Percentiles rank a stretch among this genome's conserved stretches.
Conservation (phyloP, 2,329 filamentous ascomycete genomes). For the Cladosporium sp. region DNA sequence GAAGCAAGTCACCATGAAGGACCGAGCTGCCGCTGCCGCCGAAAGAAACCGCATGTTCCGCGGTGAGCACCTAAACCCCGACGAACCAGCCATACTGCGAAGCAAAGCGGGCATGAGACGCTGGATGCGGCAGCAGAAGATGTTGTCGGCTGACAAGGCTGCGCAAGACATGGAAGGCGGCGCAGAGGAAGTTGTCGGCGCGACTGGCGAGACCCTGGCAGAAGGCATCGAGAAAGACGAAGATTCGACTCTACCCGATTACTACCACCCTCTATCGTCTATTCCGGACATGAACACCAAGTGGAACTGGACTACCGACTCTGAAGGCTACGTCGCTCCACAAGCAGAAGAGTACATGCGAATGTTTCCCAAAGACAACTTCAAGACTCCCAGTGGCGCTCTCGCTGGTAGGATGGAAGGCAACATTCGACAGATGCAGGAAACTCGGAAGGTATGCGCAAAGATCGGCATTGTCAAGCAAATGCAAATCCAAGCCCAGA, state of each 20-base stretch:
- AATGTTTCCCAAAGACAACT: conserved; percentile 69
- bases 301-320: conserved; percentile 83
- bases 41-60: conserved; percentile 83
- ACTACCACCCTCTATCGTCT: conserved; percentile 81
- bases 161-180: conserved; percentile 41
- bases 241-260: conserved; percentile 82
- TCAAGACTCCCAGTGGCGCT: conserved; percentile 67
- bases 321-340: conserved; percentile 82
- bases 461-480: conserved; percentile 98
- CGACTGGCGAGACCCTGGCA: conserved; percentile 70
- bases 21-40: conserved; percentile 78
- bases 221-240: conserved; percentile 92
- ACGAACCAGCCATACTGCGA: conserved; percentile 81
- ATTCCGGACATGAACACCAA: conserved; percentile 78
- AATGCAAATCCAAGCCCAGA: conserved; percentile 95
- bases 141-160: conserved; percentile 39
- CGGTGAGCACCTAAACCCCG: conserved; percentile 74
- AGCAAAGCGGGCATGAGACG: conserved; percentile 85
- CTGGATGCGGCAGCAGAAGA: conserved; percentile 72
- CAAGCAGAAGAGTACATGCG: conserved; percentile 79
- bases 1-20: conserved; percentile 98
- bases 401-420: conserved; percentile 76
- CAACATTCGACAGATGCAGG: conserved; percentile 93
- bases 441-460: conserved; percentile 89
- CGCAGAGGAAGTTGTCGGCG: conserved; percentile 41